A percentile compares a stretch with the other conserved stretches of the same genome.
These are phyloP conservation scores for Diaporthe sp. DNA, from an alignment of 2,329 filamentous ascomycete genomes.

Conservation along the genomic window DNA sequence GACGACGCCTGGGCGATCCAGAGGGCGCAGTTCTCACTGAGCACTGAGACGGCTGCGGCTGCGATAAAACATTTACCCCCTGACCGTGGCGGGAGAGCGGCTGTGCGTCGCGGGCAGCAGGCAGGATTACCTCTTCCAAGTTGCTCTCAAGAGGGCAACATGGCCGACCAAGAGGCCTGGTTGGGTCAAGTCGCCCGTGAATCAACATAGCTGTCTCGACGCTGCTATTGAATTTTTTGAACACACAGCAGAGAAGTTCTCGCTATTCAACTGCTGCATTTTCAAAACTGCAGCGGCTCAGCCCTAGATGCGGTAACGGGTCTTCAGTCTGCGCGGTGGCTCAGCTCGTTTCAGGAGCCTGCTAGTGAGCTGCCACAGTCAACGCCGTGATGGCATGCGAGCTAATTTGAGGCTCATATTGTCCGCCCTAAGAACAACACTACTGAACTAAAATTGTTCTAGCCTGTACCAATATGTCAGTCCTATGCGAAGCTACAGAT, in stretches of 20 bases:
- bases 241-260: neutral
- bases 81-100: neutral
- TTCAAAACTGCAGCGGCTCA: neutral
- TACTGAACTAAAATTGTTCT: neutral
- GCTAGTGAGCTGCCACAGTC: neutral
- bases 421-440: neutral
- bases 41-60: neutral
- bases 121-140: neutral
- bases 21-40: neutral
- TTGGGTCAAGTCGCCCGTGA: neutral
- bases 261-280: neutral
- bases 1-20: neutral
- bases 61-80: neutral
- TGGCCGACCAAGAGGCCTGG: neutral
- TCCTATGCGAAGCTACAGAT: neutral
- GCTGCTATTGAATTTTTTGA: neutral
- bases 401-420: neutral
- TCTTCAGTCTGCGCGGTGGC: neutral
- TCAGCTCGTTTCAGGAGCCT: constrained; percentile 10
- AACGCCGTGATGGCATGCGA: neutral
- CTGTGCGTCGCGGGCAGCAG: neutral
- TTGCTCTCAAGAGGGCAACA: neutral
- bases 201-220: neutral
- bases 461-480: neutral
- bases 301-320: neutral